A percentile compares a stretch with the other conserved stretches of the same genome.
phyloP scores from a whole-genome alignment of 192 early-diverging fungal genomes.

The Mortierella claussenii region DNA sequence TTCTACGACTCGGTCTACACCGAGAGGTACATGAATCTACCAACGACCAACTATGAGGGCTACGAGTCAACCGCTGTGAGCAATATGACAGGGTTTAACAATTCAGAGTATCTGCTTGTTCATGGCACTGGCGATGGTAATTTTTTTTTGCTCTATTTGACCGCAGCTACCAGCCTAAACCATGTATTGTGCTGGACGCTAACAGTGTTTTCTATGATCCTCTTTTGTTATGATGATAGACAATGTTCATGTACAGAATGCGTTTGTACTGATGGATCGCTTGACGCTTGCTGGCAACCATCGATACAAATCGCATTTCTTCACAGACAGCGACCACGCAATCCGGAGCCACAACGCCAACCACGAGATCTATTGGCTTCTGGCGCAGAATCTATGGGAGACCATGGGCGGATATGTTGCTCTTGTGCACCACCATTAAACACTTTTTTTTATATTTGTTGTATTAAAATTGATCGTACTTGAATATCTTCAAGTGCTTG shows the following conservation, averaged over 20 bases:
- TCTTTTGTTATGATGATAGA: too few species aligned
- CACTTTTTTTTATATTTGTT: neutral
- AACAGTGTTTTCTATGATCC: too few species aligned
- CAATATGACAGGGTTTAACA: conserved; percentile 85
- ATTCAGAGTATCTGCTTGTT: conserved; percentile 82
- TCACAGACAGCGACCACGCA: conserved; percentile 90
- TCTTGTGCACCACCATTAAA: conserved; percentile 39
- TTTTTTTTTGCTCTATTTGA: neutral
- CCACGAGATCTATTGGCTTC: conserved; percentile 55
- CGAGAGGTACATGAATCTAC: conserved; percentile 96
- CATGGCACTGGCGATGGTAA: conserved; percentile 92
- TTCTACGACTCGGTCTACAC: conserved; percentile 93
- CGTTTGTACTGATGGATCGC: conserved; percentile 78
- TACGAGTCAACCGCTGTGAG: conserved; percentile 81
- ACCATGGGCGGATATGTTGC: conserved; percentile 46
- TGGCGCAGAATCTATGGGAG: conserved; percentile 37
- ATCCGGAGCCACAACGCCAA: conserved; percentile 85
- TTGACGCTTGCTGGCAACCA: conserved; percentile 79
- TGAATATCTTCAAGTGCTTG: too few species aligned
- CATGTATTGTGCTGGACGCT: conserved; percentile 3
- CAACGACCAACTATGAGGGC: conserved; percentile 77
- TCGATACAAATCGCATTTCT: conserved; percentile 88
- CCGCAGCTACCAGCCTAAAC: neutral
- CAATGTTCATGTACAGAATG: conserved; percentile 92
- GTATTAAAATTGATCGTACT: neutral